Conservation (phyloP, 2,329 filamentous ascomycete genomes). For the Penicillium sumatraense region DNA sequence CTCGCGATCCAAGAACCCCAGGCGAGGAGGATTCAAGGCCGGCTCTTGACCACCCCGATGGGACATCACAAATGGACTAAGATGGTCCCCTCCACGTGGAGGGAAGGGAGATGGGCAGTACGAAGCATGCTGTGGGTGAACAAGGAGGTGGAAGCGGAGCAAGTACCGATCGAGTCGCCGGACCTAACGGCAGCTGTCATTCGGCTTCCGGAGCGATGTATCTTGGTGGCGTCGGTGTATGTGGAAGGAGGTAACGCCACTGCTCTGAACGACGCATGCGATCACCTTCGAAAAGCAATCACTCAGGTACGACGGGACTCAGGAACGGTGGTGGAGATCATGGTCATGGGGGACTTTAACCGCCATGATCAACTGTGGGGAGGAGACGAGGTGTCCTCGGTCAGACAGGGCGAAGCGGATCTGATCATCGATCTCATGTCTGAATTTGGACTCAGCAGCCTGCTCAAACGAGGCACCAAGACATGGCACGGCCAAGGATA, state of each 20-base stretch:
- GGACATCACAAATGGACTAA: slow-evolving; percentile 28
- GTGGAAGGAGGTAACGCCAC: slow-evolving; percentile 19
- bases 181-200: slow-evolving; percentile 29
- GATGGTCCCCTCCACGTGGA: slow-evolving; percentile 24
- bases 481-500: slow-evolving; percentile 34
- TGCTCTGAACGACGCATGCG: slow-evolving; percentile 16
- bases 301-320: slow-evolving; percentile 20
- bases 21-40: slow-evolving; percentile 21
- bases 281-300: slow-evolving; percentile 25
- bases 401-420: slow-evolving; percentile 43
- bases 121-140: slow-evolving; percentile 33
- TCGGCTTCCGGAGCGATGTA: slow-evolving; percentile 21
- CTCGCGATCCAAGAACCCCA: slow-evolving; percentile 23
- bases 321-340: slow-evolving; percentile 24
- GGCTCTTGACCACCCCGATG: slow-evolving; percentile 24
- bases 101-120: slow-evolving; percentile 28
- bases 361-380: slow-evolving; percentile 33
- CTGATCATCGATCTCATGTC: slow-evolving; percentile 43
- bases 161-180: slow-evolving; percentile 28
- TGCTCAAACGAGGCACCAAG: slow-evolving; percentile 42
- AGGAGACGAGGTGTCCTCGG: slow-evolving; percentile 34
- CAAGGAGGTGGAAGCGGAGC: slow-evolving; percentile 29
- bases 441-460: slow-evolving; percentile 36
- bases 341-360: slow-evolving; percentile 32
- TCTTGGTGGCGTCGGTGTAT: slow-evolving; percentile 32